phyloP scores from a whole-genome alignment of 2,329 filamentous ascomycete genomes.

The Fusarium equiseti region DNA sequence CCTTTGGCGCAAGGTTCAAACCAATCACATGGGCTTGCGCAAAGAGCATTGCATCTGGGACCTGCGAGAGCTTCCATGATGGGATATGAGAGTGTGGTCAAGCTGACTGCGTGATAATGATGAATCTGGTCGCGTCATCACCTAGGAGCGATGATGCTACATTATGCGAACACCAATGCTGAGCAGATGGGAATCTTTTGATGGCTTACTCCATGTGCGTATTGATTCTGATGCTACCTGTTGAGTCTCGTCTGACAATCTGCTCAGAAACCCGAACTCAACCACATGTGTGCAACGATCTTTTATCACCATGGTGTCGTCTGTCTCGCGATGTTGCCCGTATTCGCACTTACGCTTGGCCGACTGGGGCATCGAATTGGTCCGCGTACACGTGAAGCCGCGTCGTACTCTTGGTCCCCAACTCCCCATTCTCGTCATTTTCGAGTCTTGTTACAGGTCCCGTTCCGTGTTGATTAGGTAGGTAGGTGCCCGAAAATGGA shows the following conservation, averaged over 20 bases:
- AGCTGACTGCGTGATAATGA: conserved; percentile 37
- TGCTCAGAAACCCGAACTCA: not conserved
- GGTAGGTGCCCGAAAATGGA: not conserved
- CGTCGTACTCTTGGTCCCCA: conserved; percentile 22
- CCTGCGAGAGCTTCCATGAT: conserved; percentile 40
- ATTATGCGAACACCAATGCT: conserved; percentile 2
- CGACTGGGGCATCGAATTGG: conserved; percentile 19
- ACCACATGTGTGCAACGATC: conserved; percentile 10
- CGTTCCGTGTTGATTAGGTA: not conserved
- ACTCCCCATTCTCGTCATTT: conserved; percentile 1
- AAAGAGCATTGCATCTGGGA: conserved; percentile 21
- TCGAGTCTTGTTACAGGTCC: conserved; percentile 4
- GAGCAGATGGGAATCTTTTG: not conserved
- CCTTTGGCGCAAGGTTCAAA: conserved; percentile 13
- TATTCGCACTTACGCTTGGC: conserved; percentile 39
- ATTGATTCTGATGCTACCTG: not conserved
- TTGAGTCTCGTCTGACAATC: conserved; percentile 11
- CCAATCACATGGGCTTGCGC: conserved; percentile 29
- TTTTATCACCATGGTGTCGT: conserved; percentile 11
- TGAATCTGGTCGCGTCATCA: conserved; percentile 41
- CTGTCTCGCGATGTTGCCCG: conserved; percentile 31
- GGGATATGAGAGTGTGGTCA: conserved; percentile 40
- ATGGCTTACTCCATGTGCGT: not conserved
- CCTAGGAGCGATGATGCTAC: conserved; percentile 1
- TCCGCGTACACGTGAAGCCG: conserved; percentile 22